Evolutionary conservation across 2,329 filamentous ascomycete genomes (phyloP).

Genomic region (Monosporascus sp.): DNA sequence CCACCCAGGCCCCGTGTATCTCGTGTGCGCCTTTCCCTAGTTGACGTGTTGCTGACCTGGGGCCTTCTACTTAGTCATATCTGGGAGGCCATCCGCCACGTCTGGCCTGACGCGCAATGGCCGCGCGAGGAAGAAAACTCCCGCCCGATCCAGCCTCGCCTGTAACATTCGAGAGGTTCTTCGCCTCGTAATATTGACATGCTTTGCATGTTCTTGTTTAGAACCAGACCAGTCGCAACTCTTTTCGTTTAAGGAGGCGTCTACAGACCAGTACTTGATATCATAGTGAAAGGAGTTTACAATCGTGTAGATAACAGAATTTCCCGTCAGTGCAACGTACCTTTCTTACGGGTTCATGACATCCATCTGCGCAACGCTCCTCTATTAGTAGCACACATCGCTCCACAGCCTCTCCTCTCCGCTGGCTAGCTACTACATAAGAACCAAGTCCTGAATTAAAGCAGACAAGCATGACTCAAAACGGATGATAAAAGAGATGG

Average conservation of each 20-base stretch:
- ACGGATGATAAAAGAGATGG: no score
- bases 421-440: no score
- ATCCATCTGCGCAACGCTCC: no score
- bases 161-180: slow-evolving; percentile 44
- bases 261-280: background rate
- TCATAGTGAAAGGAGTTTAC: background rate
- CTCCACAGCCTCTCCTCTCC: no score
- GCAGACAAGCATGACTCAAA: no score
- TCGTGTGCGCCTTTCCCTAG: slow-evolving; percentile 8
- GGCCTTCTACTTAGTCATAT: slow-evolving; percentile 58
- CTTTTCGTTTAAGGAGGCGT: background rate
- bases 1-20: no score
- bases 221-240: background rate
- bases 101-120: slow-evolving; percentile 90
- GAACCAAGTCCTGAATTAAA: no score
- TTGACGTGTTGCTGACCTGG: slow-evolving; percentile 1
- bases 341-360: background rate
- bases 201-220: background rate
- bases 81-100: slow-evolving; percentile 84
- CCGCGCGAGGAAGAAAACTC: slow-evolving; percentile 58
- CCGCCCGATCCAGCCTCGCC: slow-evolving; percentile 68
- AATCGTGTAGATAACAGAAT: background rate
- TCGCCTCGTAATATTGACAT: background rate
- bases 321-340: background rate
- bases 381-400: no score